Evolutionary conservation across 306 rosid species (phyloP).

Genomic region (Trifolium dubium): DNA sequence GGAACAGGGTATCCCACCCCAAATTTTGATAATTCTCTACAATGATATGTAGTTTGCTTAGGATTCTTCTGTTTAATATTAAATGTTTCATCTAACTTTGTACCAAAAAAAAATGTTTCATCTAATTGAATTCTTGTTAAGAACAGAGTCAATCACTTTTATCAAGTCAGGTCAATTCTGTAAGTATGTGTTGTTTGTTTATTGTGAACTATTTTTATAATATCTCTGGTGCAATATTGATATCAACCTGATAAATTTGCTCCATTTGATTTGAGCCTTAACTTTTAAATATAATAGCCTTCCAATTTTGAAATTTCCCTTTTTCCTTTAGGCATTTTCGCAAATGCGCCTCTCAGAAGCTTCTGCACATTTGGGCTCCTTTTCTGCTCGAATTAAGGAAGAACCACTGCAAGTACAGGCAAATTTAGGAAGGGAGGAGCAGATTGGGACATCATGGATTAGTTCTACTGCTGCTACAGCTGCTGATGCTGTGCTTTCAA

Average conservation of each 20-base stretch:
- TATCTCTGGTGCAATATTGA: slow-evolving; percentile 18
- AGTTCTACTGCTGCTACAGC: slow-evolving; percentile 87
- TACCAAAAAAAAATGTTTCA: not conserved
- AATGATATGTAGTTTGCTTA: not conserved
- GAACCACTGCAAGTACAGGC: slow-evolving; percentile 60
- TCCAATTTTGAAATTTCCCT: slow-evolving; percentile 18
- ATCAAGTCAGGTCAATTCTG: slow-evolving; percentile 5
- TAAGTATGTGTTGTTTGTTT: slow-evolving; percentile 13
- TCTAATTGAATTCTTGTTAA: not conserved
- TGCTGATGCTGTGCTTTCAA: slow-evolving; percentile 88
- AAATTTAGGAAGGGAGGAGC: slow-evolving; percentile 73
- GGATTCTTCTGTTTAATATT: not conserved
- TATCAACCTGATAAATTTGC: slow-evolving; percentile 12
- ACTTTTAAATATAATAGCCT: not conserved
- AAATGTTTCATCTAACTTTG: not conserved
- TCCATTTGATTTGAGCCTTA: slow-evolving; percentile 29
- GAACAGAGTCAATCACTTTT: slow-evolving; percentile 4
- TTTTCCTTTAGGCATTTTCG: slow-evolving; percentile 73
- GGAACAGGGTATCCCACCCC: not conserved
- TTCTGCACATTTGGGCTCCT: slow-evolving; percentile 95
- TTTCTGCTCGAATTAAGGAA: slow-evolving; percentile 90
- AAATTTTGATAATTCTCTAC: not conserved
- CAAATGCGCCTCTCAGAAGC: slow-evolving; percentile 98
- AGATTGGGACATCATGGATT: slow-evolving; percentile 79
- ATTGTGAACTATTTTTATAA: not conserved